phyloP scores from a whole-genome alignment of 2,329 filamentous ascomycete genomes.

The Diplodia sapinea region DNA sequence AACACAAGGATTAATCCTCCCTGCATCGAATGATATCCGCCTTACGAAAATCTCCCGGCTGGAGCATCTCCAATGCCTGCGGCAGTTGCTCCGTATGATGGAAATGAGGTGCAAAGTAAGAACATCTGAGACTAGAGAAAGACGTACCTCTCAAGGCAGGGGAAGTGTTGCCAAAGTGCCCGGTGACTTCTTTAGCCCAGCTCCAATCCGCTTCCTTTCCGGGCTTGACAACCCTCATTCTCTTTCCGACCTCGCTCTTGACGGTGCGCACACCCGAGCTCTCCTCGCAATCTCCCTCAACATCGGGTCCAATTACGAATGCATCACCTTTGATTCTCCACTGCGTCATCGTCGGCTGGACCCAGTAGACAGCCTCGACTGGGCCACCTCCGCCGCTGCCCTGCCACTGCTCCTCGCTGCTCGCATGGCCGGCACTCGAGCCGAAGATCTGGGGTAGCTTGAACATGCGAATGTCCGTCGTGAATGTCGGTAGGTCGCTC shows the following conservation, averaged over 20 bases:
- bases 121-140: neutral
- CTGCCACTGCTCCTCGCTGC: conserved; percentile 49
- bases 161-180: conserved; percentile 86
- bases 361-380: conserved; percentile 88
- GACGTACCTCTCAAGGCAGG: conserved; percentile 74
- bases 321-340: conserved; percentile 83
- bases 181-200: conserved; percentile 80
- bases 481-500: conserved; percentile 80
- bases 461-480: conserved; percentile 86
- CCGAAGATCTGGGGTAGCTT: conserved; percentile 76
- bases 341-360: conserved; percentile 71
- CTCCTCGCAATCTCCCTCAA: conserved; percentile 60
- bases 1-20: conserved; percentile 6
- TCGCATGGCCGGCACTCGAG: conserved; percentile 55
- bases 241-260: conserved; percentile 63
- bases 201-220: conserved; percentile 65
- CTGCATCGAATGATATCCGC: conserved; percentile 14
- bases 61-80: neutral
- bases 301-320: conserved; percentile 75
- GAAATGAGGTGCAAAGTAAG: neutral
- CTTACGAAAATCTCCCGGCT: neutral
- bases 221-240: conserved; percentile 66
- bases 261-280: conserved; percentile 63
- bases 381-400: conserved; percentile 68
- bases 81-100: conserved; percentile 9